These are phyloP conservation scores for Oxyria digyna DNA, from an alignment of 148 eudicot species.

Conservation along the genomic window DNA sequence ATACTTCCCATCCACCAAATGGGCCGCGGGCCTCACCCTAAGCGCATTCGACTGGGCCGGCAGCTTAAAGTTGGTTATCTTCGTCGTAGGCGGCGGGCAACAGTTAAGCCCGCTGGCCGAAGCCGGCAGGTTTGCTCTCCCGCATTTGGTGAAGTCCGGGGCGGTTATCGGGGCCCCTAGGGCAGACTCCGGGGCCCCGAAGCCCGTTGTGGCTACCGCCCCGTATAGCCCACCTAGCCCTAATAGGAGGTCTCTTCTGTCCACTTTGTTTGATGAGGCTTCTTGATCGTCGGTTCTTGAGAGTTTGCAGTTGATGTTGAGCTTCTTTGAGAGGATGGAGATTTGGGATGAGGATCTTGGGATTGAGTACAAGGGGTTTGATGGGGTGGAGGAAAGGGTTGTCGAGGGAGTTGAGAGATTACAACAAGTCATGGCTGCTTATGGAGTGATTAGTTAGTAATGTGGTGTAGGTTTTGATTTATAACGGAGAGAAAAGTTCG, in stretches of 20 bases:
- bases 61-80: conserved; percentile 29
- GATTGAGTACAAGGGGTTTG: conserved; percentile 3
- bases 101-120: conserved; percentile 35
- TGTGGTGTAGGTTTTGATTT: neutral
- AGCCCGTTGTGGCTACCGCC: conserved; percentile 32
- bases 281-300: conserved; percentile 2
- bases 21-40: conserved; percentile 59
- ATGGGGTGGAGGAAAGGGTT: neutral
- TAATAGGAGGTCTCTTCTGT: conserved; percentile 49
- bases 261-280: conserved; percentile 19
- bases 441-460: neutral
- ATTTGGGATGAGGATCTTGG: conserved; percentile 9
- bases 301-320: conserved; percentile 11
- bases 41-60: conserved; percentile 15
- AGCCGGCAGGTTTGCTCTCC: conserved; percentile 26
- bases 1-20: conserved; percentile 32
- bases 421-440: conserved; percentile 11
- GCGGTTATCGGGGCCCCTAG: conserved; percentile 35
- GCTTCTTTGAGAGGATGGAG: neutral
- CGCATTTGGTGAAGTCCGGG: conserved; percentile 40
- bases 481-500: no score
- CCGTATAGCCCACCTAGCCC: conserved; percentile 71
- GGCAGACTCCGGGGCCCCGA: conserved; percentile 15
- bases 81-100: conserved; percentile 45
- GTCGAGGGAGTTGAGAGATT: conserved; percentile 1